Base-by-base conservation (phyloP, 768 basidiomycete genomes). In the Neoboletus magnificus region DNA sequence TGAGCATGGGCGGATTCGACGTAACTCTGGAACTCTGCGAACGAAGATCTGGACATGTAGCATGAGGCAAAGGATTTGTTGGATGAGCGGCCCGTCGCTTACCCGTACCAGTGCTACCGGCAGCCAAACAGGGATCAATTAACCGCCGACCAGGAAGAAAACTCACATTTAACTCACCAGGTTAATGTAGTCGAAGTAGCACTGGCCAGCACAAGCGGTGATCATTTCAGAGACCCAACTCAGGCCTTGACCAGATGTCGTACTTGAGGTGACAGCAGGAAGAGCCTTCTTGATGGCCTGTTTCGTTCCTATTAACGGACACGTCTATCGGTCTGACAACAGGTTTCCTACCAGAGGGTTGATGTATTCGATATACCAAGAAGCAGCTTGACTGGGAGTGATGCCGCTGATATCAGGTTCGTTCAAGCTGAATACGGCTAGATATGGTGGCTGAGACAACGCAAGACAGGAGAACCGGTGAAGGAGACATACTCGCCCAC, bases 211-310 rank as follows among this genome's bases (percentile, higher is more conserved):
- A 53, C 74, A 75, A 10, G 72, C 72, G 18, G 39, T 48, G 52
- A 75, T 68, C 66, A 76, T 69, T 48, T 72, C 48, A 22, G 65
- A 61, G 25, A 75, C 27, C 75, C 74, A 75, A 32, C 63, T 65
- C 25, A 75, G 51, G 16, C 74, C 74, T 52, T 74, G 42, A 2
- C 73, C 73, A 33, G 73, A 22, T 7, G 51, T 27, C 12, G 55
- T 50, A n/a, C 72, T 73, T 20, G 74, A 71, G 11, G 73, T 69
- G 9, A 75, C 66, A 0, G 74, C 68, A 6, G 74, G 74, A 30
- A 75, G 70, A 2, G 74, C 74, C 50, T 73, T 75, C 66, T 71
- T 72, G 39, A 75, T 71, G 1, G 66, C 11, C 74, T 74, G 39
- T 32, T 45, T 53, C 30, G 1, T 41, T 49, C 16, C 4, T 11